phyloP scores from a whole-genome alignment of 352 stramenopile genomes.

The Globisporangium paroecandrum region DNA sequence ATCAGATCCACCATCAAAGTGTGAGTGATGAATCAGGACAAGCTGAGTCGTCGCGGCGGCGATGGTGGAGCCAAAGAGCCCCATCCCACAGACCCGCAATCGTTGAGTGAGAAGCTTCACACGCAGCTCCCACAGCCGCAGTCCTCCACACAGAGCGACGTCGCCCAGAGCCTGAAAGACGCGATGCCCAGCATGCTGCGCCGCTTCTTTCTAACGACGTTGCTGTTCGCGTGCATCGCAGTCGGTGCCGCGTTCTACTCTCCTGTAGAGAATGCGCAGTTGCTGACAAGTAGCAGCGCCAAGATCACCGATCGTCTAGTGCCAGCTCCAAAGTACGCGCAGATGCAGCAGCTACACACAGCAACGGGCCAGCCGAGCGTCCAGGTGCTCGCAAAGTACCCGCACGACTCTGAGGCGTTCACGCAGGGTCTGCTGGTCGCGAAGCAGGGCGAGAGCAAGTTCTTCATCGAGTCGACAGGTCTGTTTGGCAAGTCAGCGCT shows the following conservation, averaged over 20 bases:
- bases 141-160: conserved; percentile 9
- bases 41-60: conserved; percentile 12
- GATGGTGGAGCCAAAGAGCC: background rate
- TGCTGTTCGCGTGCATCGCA: conserved; percentile 29
- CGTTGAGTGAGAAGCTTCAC: background rate
- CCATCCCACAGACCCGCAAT: background rate
- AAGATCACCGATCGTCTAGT: conserved; percentile 3
- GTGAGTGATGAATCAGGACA: conserved; percentile 10
- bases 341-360: conserved; percentile 4
- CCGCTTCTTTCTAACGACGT: conserved; percentile 24
- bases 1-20: background rate
- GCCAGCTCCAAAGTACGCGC: conserved; percentile 18
- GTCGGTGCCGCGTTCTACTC: conserved; percentile 16
- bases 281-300: background rate
- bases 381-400: conserved; percentile 64
- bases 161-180: conserved; percentile 12
- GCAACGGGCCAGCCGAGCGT: conserved; percentile 25
- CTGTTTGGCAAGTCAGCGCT: conserved; percentile 87
- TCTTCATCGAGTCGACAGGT: conserved; percentile 92
- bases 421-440: conserved; percentile 81
- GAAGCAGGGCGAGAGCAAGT: conserved; percentile 43
- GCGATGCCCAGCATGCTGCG: conserved; percentile 35
- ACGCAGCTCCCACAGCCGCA: background rate
- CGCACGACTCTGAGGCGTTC: conserved; percentile 82
- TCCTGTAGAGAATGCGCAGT: background rate